Base-by-base conservation (phyloP, 768 basidiomycete species). In the Trametes villosa region DNA sequence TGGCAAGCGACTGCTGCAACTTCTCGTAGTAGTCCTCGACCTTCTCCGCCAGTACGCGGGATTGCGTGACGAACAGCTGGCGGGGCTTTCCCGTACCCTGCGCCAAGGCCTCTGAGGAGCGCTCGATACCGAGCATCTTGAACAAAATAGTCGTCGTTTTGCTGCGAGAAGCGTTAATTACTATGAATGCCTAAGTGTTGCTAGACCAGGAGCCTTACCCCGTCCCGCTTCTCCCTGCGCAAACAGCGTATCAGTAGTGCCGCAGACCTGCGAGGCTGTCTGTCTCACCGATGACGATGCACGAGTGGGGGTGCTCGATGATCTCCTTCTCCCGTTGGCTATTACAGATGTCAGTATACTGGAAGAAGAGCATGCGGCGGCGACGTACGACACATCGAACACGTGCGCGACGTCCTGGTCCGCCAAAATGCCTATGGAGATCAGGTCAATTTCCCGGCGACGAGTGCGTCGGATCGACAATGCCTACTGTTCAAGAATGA, bases 71-170 rank as follows among this genome's bases (percentile, higher is more conserved):
- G 60, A 91, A 91, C 13, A 91, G 70, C 65, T 91, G 89, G 13
- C 87, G 79, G 4, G 86, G 85, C 65, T 81, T 48, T 0, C 73
- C 68, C 38, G 76, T 70, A 3, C 70, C 61, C 18, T 69, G 74
- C 11, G 70, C 70, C 24, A 74, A 70, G 26, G 76, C 60, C 38
- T 81, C 71, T 73, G 80, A 86, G 2, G 82, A 77, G n/a, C 81
- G 74, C 63, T 91, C 86, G 8, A 89, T 83, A 1, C 82, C 80
- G 2, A 90, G 76, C 81, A 91, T 90, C 70, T 88, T 90, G 76
- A 86, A 88, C 1, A 91, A 74, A 81, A 91, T 89, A 0, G 88
- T 86, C 0, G 89, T 91, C 0, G 87, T 91, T 78, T 90, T 90
- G 0, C 89, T 89, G 64, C 13, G 1, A 9, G 22, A 6, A 20